A percentile compares a stretch with the other conserved stretches of the same genome.
Evolutionary conservation across 164 flowering plant genomes (phyloP).

Genomic region (Chimonanthus praecox): DNA sequence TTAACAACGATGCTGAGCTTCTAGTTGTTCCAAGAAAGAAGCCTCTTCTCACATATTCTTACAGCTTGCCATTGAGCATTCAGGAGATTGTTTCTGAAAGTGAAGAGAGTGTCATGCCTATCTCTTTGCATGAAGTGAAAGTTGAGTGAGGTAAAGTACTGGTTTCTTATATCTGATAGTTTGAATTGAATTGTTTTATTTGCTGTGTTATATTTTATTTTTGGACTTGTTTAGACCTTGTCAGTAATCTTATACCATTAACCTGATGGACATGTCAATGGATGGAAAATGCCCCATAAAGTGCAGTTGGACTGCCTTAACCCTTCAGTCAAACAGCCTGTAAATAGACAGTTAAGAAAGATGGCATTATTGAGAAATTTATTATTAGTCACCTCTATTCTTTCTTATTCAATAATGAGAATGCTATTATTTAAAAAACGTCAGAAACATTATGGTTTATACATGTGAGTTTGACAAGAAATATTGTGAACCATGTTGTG

Average conservation of each 20-base stretch:
- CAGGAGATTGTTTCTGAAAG: slow-evolving; percentile 68
- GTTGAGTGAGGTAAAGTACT: slow-evolving; percentile 16
- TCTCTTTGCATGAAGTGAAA: slow-evolving; percentile 26
- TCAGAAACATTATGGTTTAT: neutral
- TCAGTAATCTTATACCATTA: neutral
- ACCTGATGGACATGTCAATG: neutral
- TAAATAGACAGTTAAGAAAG: neutral
- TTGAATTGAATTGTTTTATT: neutral
- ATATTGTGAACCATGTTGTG: neutral
- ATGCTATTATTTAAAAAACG: too few relatives aligned
- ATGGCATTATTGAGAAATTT: too few relatives aligned
- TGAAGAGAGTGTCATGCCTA: slow-evolving; percentile 25
- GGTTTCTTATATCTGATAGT: neutral
- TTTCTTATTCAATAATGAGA: neutral
- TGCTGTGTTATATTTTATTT: neutral
- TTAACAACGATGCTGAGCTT: slow-evolving; percentile 56
- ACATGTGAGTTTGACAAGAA: neutral
- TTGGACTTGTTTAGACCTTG: neutral
- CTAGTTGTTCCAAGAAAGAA: slow-evolving; percentile 49
- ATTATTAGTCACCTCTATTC: too few relatives aligned
- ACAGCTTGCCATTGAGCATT: slow-evolving; percentile 45
- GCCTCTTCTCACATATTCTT: slow-evolving; percentile 63
- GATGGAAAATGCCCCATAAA: neutral
- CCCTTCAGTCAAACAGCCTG: neutral
- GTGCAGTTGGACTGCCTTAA: neutral